Base-by-base conservation (phyloP, 805 yeast species). In the Clavispora carvajalis region DNA sequence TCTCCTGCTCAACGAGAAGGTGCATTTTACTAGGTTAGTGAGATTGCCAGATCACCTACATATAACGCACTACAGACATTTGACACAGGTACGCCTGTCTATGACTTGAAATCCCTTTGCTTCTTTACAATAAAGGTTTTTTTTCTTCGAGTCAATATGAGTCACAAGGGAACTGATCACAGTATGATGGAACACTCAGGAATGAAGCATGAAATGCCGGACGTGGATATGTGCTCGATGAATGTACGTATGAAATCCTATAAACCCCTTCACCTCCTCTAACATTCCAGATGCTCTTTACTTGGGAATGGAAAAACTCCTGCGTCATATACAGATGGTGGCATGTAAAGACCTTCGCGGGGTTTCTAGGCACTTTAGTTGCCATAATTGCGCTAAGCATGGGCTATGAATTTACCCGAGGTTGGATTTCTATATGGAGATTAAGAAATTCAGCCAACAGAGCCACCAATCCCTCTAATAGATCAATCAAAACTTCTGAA, bases 261-360 rank as follows among this genome's bases (percentile, higher is more conserved):
- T n/a, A n/a, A n/a, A n/a, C 15, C 28, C 17, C 2, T 3, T 16
- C 10, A 33, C 17, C 12, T n/a, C 25, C 35, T 24, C 43, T 36
- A 37, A 31, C 41, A 16, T n/a, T 29, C 11, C 26, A 69, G 45
- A 86, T 85, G 93, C 52, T 82, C 7, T 82, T 86, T 57, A 84
- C 89, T 5, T 86, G 93, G 90, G 78, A 80, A 46, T 82, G 84
- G 63, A 64, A 74, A 38, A 76, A 85, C 55, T 71, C 85, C 5
- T 86, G 95, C 57, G 76, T 86, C 8, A 73, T 86, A 8, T 83
- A 82, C 58, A 62, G 67, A 41, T 82, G 90, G 85, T 86, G 95
- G 95, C 91, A 83, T 50, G 74, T 86, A 39, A 67, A 66, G 36
- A 73, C 80, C 1, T 53, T 62, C 5, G 33, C 60, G 2, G 80